Evolutionary conservation across 169 alveolate genomes (phyloP).

Genomic region (Plasmodium cynomolgi): DNA sequence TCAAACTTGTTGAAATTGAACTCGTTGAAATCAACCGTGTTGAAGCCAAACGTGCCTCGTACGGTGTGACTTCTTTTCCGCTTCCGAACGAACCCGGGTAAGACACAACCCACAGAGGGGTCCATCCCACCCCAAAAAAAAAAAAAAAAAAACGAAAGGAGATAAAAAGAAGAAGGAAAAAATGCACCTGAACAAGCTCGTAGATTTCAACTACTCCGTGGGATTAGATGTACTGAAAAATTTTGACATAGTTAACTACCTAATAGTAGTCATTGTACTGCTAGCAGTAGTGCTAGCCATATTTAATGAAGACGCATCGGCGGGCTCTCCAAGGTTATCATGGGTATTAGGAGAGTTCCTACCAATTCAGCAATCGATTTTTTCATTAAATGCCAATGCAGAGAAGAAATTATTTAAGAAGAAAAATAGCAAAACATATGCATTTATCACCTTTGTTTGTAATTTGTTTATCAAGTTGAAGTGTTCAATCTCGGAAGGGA

Average conservation of each 20-base stretch:
- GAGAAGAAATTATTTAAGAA: constrained; percentile 49
- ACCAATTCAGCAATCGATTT: constrained; percentile 72
- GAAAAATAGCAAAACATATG: constrained; percentile 16
- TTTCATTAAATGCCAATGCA: constrained; percentile 29
- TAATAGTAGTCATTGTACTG: constrained; percentile 53
- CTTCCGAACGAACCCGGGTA: neutral
- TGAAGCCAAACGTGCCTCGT: neutral
- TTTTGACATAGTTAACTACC: constrained; percentile 48
- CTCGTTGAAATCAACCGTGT: too few species aligned
- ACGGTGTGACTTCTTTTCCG: neutral
- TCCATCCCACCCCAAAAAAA: neutral
- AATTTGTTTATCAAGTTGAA: constrained; percentile 12
- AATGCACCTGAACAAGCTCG: constrained; percentile 23
- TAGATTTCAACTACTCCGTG: constrained; percentile 18
- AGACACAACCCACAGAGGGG: neutral
- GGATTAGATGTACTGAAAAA: constrained; percentile 26
- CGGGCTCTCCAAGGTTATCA: constrained; percentile 70
- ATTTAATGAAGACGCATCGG: constrained; percentile 71
- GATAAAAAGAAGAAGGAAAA: neutral
- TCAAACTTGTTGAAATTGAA: neutral
- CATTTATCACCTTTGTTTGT: constrained; percentile 35
- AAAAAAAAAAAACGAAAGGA: neutral
- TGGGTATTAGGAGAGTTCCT: constrained; percentile 75
- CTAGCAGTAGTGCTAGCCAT: constrained; percentile 62
- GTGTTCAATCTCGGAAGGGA: constrained; percentile 15